Evolutionary conservation across 2,329 filamentous ascomycete species (phyloP).

Genomic region (Akanthomyces lecanii): DNA sequence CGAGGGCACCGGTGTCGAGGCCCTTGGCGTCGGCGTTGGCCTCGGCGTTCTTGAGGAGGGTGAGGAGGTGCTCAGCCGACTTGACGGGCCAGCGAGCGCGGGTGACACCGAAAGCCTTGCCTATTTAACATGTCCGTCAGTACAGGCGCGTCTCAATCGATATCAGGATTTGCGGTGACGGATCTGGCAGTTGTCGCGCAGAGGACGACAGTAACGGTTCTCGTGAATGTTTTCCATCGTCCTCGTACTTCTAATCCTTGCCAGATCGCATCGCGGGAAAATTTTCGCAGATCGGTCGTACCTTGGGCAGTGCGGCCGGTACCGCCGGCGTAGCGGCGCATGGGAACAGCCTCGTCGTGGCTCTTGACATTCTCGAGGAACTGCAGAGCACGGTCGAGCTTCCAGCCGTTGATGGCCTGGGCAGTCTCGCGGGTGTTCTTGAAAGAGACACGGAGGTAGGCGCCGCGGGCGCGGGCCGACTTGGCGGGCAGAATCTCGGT

Average conservation of each 20-base stretch:
- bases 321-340: slow-evolving; percentile 95
- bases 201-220: neutral
- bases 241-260: neutral
- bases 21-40: slow-evolving; percentile 96
- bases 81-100: slow-evolving; percentile 99
- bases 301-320: slow-evolving; percentile 96
- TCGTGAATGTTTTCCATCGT: neutral
- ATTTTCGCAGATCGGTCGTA: slow-evolving; percentile 51
- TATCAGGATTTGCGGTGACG: neutral
- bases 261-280: neutral
- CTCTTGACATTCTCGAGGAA: slow-evolving; percentile 98
- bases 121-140: slow-evolving; percentile 47
- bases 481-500: slow-evolving; percentile 82
- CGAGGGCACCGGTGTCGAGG: slow-evolving; percentile 92
- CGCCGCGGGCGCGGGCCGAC: slow-evolving; percentile 96
- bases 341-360: slow-evolving; percentile 96
- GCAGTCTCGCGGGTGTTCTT: slow-evolving; percentile 99
- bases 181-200: neutral
- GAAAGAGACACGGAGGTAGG: slow-evolving; percentile 98
- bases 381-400: slow-evolving; percentile 86
- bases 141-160: slow-evolving; percentile 4
- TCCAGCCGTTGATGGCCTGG: slow-evolving; percentile 99
- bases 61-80: slow-evolving; percentile 96
- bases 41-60: slow-evolving; percentile 95
- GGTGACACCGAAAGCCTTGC: slow-evolving; percentile 98